Evolutionary conservation across 148 eudicot species (phyloP).

Genomic region (Fallopia convolvulus): DNA sequence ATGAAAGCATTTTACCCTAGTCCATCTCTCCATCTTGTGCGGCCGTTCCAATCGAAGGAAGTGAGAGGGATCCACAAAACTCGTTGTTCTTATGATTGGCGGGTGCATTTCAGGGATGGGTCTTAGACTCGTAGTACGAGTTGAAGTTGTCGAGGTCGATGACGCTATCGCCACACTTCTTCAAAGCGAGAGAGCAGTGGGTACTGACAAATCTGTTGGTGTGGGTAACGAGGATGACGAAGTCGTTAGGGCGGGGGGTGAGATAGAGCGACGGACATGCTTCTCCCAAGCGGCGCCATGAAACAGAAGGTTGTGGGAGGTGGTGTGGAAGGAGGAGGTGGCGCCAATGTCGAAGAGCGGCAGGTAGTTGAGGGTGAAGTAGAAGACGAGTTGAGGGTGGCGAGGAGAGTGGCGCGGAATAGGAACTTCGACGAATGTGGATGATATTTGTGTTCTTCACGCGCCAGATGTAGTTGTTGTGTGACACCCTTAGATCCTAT

Average conservation of each 20-base stretch:
- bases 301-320: constrained; percentile 20
- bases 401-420: constrained; percentile 60
- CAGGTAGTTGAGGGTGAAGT: constrained; percentile 65
- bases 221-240: constrained; percentile 79
- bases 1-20: too few relatives aligned
- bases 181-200: constrained; percentile 60
- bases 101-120: constrained; percentile 61
- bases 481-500: too few relatives aligned
- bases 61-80: too few relatives aligned
- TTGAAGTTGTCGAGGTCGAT: constrained; percentile 82
- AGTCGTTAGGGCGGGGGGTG: constrained; percentile 68
- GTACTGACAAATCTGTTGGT: constrained; percentile 80
- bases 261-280: constrained; percentile 70
- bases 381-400: constrained; percentile 51
- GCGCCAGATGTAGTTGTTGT: constrained; percentile 70
- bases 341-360: constrained; percentile 18
- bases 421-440: constrained; percentile 72
- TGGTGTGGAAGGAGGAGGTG: constrained; percentile 10
- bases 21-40: too few relatives aligned
- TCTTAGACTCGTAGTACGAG: constrained; percentile 78
- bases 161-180: constrained; percentile 80
- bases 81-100: too few relatives aligned
- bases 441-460: constrained; percentile 62
- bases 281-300: constrained; percentile 78
- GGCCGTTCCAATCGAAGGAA: too few relatives aligned